These are phyloP conservation scores for Colletotrichum sp. DNA, from an alignment of 2,329 filamentous ascomycete genomes.

Conservation along the genomic window DNA sequence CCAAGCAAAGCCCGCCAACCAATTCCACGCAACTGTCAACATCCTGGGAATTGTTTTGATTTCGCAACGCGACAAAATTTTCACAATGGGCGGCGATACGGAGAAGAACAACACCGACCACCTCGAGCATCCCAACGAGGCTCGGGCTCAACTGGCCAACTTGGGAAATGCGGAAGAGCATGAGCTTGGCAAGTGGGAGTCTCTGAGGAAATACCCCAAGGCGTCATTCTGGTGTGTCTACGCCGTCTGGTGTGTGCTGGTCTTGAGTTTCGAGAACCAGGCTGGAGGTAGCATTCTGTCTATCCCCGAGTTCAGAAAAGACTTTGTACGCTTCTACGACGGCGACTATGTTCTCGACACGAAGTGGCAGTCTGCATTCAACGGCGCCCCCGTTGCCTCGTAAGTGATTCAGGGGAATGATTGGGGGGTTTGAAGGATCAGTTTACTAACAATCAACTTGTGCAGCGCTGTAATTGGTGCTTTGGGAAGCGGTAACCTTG, in stretches of 20 bases:
- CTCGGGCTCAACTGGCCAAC: slow-evolving; percentile 10
- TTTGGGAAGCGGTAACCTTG: slow-evolving; percentile 31
- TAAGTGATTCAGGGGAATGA: slow-evolving; percentile 9
- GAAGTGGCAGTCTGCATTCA: slow-evolving; percentile 49
- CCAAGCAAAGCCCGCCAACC: background rate
- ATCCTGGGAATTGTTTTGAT: background rate
- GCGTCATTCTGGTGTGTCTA: slow-evolving; percentile 39
- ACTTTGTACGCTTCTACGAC: slow-evolving; percentile 42
- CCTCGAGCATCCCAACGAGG: background rate
- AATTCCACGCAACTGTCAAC: background rate
- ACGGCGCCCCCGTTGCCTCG: slow-evolving; percentile 44
- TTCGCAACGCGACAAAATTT: background rate
- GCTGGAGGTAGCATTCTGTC: slow-evolving; percentile 44
- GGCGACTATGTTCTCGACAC: slow-evolving; percentile 42
- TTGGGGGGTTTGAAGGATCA: accelerated
- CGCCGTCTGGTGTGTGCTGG: slow-evolving; percentile 42
- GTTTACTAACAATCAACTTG: background rate
- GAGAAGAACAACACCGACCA: slow-evolving; percentile 1
- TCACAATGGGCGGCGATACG: background rate
- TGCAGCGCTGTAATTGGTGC: slow-evolving; percentile 29
- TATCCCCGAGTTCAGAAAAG: slow-evolving; percentile 49
- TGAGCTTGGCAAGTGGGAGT: slow-evolving; percentile 22
- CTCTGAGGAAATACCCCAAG: slow-evolving; percentile 29
- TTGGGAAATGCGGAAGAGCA: slow-evolving; percentile 31
- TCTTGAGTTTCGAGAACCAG: slow-evolving; percentile 46